Percentiles rank a stretch among this genome's conserved stretches.
Evolutionary conservation across 345 rosid species (phyloP).

Genomic region (Stellera chamaejasme): DNA sequence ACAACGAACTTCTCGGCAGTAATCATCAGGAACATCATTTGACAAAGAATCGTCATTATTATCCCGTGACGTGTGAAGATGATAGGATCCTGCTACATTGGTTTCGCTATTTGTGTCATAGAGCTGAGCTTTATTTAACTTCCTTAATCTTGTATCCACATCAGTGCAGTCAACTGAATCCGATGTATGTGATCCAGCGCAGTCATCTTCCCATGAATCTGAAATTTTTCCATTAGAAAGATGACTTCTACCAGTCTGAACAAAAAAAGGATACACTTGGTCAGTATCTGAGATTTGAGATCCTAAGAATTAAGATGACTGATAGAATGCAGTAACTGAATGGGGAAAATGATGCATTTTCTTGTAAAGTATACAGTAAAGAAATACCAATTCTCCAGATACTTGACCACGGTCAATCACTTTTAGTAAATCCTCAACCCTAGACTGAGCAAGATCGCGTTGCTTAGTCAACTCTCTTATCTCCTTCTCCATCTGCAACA

Average conservation of each 20-base stretch:
- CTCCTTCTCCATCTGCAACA: constrained; percentile 78
- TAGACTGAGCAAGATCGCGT: constrained; percentile 81
- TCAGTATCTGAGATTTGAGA: constrained; percentile 9
- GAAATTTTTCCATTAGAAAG: constrained; percentile 25
- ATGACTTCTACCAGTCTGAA: constrained; percentile 39
- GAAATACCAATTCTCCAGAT: constrained; percentile 40
- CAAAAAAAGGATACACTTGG: constrained; percentile 7
- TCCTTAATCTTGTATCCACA: constrained; percentile 12
- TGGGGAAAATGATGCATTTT: background rate
- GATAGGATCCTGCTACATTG: constrained; percentile 25
- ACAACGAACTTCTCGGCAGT: constrained; percentile 87
- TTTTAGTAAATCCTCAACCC: constrained; percentile 61
- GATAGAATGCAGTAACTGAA: background rate
- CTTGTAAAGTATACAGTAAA: background rate
- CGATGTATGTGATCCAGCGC: constrained; percentile 58
- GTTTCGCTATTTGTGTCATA: constrained; percentile 39
- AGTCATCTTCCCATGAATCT: constrained; percentile 58
- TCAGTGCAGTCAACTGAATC: constrained; percentile 27
- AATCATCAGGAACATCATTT: constrained; percentile 52
- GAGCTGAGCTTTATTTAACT: constrained; percentile 15
- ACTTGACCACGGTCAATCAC: constrained; percentile 51
- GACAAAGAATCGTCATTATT: constrained; percentile 34
- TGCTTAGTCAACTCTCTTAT: constrained; percentile 69
- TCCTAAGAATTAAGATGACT: background rate
- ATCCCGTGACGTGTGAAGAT: constrained; percentile 10